phyloP scores from a whole-genome alignment of 306 rosid species.

The Dryas octopetala region DNA sequence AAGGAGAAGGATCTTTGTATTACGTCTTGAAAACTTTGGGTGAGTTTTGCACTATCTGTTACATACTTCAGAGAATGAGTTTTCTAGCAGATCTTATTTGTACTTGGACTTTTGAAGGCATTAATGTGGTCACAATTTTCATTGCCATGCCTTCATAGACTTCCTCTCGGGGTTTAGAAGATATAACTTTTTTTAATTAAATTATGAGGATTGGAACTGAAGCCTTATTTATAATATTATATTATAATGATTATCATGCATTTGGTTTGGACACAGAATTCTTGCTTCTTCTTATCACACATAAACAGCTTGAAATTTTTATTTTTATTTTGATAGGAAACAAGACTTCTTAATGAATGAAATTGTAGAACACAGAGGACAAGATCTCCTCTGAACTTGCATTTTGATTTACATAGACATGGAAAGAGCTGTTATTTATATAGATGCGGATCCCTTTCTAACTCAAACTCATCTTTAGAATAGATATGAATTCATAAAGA shows the following conservation, averaged over 20 bases:
- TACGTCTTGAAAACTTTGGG: conserved; percentile 84
- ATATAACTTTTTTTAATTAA: background rate
- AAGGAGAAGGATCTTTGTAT: conserved; percentile 97
- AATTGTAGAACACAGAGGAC: too few relatives aligned
- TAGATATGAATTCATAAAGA: too few relatives aligned
- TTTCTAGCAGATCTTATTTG: conserved; percentile 16
- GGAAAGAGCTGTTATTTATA: background rate
- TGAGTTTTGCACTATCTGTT: conserved; percentile 51
- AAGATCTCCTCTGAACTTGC: background rate
- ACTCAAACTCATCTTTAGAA: background rate
- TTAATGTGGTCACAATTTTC: background rate
- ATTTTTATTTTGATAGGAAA: too few relatives aligned
- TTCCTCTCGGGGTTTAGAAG: background rate
- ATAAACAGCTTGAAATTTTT: background rate
- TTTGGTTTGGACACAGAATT: background rate
- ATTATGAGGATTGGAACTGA: background rate
- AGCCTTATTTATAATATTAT: background rate
- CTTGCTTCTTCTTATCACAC: background rate
- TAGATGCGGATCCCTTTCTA: background rate
- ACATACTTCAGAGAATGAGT: conserved; percentile 18
- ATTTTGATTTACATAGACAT: background rate
- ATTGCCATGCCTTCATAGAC: background rate
- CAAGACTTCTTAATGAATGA: too few relatives aligned
- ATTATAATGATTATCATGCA: background rate
- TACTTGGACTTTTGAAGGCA: background rate